A percentile compares a stretch with the other conserved stretches of the same genome.
These are phyloP conservation scores for Boletus chippewaensis DNA, from an alignment of 1,284 basidiomycete species.

Conservation along the genomic window DNA sequence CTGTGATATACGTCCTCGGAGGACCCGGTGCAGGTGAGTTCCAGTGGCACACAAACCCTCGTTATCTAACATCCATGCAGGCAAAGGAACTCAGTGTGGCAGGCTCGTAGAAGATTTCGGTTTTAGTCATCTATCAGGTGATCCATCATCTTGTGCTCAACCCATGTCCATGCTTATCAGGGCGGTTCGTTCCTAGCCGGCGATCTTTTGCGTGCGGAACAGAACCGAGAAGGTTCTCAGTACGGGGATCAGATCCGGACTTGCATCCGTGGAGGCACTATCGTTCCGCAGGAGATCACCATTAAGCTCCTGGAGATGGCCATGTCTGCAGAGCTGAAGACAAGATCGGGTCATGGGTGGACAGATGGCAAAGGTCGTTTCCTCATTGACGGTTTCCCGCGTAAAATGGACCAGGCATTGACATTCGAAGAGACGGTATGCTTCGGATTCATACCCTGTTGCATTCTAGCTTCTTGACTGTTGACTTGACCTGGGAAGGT, in stretches of 20 bases:
- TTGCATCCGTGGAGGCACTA: constrained; percentile 88
- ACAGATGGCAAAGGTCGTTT: constrained; percentile 74
- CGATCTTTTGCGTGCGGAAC: constrained; percentile 93
- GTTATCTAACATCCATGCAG: constrained; percentile 37
- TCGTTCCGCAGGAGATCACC: constrained; percentile 97
- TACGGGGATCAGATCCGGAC: constrained; percentile 85
- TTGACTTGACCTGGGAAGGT: constrained; percentile 40
- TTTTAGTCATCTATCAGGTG: constrained; percentile 94
- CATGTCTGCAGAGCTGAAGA: constrained; percentile 65
- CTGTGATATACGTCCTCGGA: constrained; percentile 93
- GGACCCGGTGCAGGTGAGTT: constrained; percentile 87
- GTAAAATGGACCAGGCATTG: constrained; percentile 91
- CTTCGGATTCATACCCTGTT: constrained; percentile 6
- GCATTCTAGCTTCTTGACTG: not conserved
- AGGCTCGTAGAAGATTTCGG: constrained; percentile 83
- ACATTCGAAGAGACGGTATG: constrained; percentile 86
- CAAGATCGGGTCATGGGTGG: constrained; percentile 55
- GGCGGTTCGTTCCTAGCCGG: constrained; percentile 56
- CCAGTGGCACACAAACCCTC: not conserved
- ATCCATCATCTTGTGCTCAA: constrained; percentile 6
- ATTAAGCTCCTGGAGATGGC: constrained; percentile 94
- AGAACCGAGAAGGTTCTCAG: constrained; percentile 78
- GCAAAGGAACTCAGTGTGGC: constrained; percentile 95
- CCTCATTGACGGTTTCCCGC: constrained; percentile 96
- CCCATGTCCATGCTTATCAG: constrained; percentile 1